Conservation (phyloP, 164 flowering plant species). For the Magnolia sinica region DNA sequence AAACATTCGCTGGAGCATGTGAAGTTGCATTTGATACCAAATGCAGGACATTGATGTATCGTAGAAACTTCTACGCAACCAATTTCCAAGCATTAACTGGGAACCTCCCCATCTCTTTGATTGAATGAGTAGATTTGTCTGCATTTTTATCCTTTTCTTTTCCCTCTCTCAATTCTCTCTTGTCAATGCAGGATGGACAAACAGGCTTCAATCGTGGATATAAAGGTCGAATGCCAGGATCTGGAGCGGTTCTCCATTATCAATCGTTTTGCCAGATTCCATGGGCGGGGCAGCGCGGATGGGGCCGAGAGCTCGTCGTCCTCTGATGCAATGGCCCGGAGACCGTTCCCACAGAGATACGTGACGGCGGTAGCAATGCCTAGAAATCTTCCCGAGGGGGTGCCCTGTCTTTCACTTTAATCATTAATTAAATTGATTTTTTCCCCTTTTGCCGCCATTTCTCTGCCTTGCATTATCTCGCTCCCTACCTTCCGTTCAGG, state of each 20-base stretch:
- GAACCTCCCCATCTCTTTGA: no score
- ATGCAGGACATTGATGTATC: no score
- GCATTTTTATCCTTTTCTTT: neutral
- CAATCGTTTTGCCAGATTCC: slow-evolving; percentile 84
- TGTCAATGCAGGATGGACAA: slow-evolving; percentile 60
- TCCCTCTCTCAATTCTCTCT: neutral
- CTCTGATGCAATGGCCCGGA: slow-evolving; percentile 31
- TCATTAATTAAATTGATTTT: slow-evolving; percentile 42
- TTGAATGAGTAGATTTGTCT: no score
- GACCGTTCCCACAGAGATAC: slow-evolving; percentile 58
- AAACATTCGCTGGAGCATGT: no score
- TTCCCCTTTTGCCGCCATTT: slow-evolving; percentile 10
- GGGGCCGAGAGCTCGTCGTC: slow-evolving; percentile 39
- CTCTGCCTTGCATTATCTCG: neutral
- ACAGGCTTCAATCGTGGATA: slow-evolving; percentile 47
- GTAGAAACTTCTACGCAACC: no score
- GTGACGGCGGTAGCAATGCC: slow-evolving; percentile 66
- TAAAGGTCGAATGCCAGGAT: slow-evolving; percentile 67
- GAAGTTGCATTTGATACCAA: no score
- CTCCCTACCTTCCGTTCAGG: neutral
- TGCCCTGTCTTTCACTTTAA: slow-evolving; percentile 77
- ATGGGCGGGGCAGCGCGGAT: slow-evolving; percentile 41
- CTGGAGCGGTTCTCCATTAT: slow-evolving; percentile 65
- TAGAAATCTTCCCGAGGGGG: slow-evolving; percentile 68
- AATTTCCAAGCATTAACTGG: no score